phyloP scores from a whole-genome alignment of 2,329 filamentous ascomycete genomes.

The Fusarium algeriense region DNA sequence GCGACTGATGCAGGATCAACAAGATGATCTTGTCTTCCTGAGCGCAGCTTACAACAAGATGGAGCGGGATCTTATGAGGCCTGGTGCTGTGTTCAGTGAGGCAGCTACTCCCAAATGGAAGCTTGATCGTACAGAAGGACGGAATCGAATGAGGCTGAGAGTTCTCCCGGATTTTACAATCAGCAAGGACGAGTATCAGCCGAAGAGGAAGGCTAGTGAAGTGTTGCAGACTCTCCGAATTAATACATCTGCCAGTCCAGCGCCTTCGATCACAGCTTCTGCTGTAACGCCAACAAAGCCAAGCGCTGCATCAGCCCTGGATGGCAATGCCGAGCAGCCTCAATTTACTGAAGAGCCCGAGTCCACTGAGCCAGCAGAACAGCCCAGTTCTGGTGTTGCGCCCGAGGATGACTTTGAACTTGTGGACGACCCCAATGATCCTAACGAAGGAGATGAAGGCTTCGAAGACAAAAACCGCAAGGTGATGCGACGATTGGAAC shows the following conservation, averaged over 20 bases:
- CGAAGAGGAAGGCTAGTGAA: conserved; percentile 77
- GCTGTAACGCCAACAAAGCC: conserved; percentile 33
- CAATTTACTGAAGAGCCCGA: conserved; percentile 45
- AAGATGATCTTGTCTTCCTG: conserved; percentile 87
- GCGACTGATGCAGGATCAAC: conserved; percentile 88
- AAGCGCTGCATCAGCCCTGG: conserved; percentile 37
- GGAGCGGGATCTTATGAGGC: conserved; percentile 80
- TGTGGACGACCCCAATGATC: conserved; percentile 90
- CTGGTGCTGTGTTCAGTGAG: conserved; percentile 83
- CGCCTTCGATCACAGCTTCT: conserved; percentile 36
- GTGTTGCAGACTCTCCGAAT: conserved; percentile 53
- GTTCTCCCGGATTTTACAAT: conserved; percentile 81
- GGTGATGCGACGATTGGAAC: conserved; percentile 92
- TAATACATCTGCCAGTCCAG: conserved; percentile 45
- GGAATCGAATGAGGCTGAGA: conserved; percentile 92
- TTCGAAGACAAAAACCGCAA: conserved; percentile 99
- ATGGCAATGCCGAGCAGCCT: conserved; percentile 34
- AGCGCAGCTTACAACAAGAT: conserved; percentile 81
- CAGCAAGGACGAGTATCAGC: conserved; percentile 81
- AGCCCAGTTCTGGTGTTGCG: conserved; percentile 42
- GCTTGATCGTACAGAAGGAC: conserved; percentile 93
- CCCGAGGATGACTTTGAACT: conserved; percentile 95
- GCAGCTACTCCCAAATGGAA: conserved; percentile 81
- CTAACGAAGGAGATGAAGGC: conserved; percentile 77
- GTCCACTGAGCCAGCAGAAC: conserved; percentile 33